phyloP scores from a whole-genome alignment of 1,284 basidiomycete species.

The Cryptococcus floricola region DNA sequence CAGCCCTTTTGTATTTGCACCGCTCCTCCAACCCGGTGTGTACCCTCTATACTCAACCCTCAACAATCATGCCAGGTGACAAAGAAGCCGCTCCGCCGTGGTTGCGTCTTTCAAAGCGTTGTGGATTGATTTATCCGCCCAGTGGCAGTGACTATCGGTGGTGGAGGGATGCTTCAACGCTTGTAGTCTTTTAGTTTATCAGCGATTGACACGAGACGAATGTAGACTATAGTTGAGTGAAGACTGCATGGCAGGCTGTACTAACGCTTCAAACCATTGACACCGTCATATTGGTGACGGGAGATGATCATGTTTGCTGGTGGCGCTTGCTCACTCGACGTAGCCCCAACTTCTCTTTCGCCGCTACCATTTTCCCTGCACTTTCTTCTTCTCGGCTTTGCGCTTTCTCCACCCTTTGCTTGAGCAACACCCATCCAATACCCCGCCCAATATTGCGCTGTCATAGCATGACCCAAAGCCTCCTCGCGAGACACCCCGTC shows the following conservation, averaged over 20 bases:
- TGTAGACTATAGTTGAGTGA: too few species aligned
- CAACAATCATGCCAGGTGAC: too few species aligned
- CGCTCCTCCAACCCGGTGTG: too few species aligned
- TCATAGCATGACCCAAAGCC: slow-evolving; percentile 40
- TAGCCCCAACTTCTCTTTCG: not conserved
- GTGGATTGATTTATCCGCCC: too few species aligned
- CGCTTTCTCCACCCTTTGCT: slow-evolving; percentile 1
- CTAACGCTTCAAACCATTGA: not conserved
- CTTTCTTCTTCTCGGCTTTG: not conserved
- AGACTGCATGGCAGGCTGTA: not conserved
- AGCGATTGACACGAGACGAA: too few species aligned
- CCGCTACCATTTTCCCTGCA: not conserved
- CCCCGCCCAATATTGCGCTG: slow-evolving; percentile 47
- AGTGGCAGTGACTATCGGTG: too few species aligned
- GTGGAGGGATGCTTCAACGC: too few species aligned
- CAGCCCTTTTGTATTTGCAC: too few species aligned
- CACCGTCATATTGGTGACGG: not conserved
- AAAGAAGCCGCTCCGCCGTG: too few species aligned
- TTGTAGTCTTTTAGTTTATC: too few species aligned
- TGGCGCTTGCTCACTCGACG: not conserved
- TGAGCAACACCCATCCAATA: slow-evolving; percentile 48
- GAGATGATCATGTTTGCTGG: not conserved
- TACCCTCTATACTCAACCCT: too few species aligned
- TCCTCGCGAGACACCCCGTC: slow-evolving; percentile 19
- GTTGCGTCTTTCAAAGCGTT: too few species aligned